These are phyloP conservation scores for Coemansia guatemalensis DNA, from an alignment of 192 early-diverging fungal genomes.

Conservation along the genomic window DNA sequence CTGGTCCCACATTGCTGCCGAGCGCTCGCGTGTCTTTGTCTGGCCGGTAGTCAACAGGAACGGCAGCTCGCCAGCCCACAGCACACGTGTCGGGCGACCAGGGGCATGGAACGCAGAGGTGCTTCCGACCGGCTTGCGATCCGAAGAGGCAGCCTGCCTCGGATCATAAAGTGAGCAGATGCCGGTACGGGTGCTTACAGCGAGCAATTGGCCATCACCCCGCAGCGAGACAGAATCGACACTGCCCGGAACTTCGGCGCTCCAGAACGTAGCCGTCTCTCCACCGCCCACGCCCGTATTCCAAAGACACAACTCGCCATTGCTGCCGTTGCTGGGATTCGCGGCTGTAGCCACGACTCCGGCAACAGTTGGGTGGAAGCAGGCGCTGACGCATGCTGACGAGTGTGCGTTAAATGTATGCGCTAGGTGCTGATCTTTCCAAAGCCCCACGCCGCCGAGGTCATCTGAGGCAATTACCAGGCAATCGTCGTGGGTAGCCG, in stretches of 20 bases:
- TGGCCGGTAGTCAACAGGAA: constrained; percentile 73
- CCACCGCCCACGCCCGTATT: constrained; percentile 8
- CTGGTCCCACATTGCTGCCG: constrained; percentile 77
- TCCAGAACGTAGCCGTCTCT: constrained; percentile 19
- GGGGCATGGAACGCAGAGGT: constrained; percentile 32
- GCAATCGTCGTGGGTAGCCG: constrained; percentile 21
- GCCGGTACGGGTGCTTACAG: constrained; percentile 31
- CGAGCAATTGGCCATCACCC: constrained; percentile 40
- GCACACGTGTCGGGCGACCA: constrained; percentile 53
- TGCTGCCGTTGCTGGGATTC: constrained; percentile 10
- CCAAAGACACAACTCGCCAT: constrained; percentile 36
- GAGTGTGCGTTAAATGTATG: constrained; percentile 14
- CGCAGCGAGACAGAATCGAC: constrained; percentile 32
- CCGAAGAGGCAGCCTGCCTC: neutral
- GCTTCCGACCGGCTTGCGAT: constrained; percentile 7
- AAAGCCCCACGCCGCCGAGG: constrained; percentile 36
- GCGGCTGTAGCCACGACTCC: constrained; percentile 23
- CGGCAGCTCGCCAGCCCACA: constrained; percentile 69
- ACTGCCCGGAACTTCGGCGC: neutral
- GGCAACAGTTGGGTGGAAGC: constrained; percentile 49
- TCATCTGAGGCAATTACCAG: constrained; percentile 29
- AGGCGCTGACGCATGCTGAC: constrained; percentile 18
- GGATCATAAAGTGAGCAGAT: constrained; percentile 29
- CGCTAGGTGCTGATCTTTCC: constrained; percentile 17
- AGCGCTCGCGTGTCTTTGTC: constrained; percentile 64